Percentiles rank a stretch among this genome's conserved stretches.
These are phyloP conservation scores for Pseudophaeomoniella oleicola DNA, from an alignment of 2,329 filamentous ascomycete species.

Conservation along the genomic window DNA sequence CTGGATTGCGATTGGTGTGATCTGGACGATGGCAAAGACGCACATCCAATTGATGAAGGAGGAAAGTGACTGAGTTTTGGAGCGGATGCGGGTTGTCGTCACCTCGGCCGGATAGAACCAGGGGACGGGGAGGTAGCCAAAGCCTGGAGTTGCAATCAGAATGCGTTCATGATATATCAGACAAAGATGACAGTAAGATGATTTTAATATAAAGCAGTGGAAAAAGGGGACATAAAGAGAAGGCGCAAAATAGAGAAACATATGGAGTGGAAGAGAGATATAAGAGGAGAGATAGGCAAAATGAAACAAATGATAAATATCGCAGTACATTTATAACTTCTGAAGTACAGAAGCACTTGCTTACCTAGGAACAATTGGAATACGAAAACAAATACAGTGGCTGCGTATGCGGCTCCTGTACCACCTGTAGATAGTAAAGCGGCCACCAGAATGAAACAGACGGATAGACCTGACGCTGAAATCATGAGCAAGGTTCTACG, in stretches of 20 bases:
- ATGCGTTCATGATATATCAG: no score
- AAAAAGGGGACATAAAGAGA: no score
- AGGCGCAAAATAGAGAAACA: no score
- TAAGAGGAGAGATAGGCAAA: no score
- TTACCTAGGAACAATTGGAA: constrained; percentile 29
- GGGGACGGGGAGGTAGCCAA: constrained; percentile 28
- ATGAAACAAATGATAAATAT: no score
- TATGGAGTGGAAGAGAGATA: no score
- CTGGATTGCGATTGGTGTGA: constrained; percentile 14
- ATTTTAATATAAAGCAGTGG: no score
- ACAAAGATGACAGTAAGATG: no score
- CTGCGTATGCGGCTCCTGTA: constrained; percentile 21
- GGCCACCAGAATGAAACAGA: constrained; percentile 27
- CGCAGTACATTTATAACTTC: no score
- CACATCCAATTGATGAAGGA: constrained; percentile 22
- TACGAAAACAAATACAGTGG: constrained; percentile 29
- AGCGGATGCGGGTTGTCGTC: constrained; percentile 24
- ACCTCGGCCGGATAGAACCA: constrained; percentile 30
- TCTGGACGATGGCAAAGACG: constrained; percentile 18
- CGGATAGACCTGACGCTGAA: constrained; percentile 24
- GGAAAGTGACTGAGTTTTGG: constrained; percentile 25
- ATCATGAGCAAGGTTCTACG: constrained; percentile 26
- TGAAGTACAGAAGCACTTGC: no score
- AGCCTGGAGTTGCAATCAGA: no score
- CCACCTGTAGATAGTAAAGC: constrained; percentile 22